A percentile compares a stretch with the other conserved stretches of the same genome.
Evolutionary conservation across 306 rosid genomes (phyloP).

Genomic region (Prunus davidiana): DNA sequence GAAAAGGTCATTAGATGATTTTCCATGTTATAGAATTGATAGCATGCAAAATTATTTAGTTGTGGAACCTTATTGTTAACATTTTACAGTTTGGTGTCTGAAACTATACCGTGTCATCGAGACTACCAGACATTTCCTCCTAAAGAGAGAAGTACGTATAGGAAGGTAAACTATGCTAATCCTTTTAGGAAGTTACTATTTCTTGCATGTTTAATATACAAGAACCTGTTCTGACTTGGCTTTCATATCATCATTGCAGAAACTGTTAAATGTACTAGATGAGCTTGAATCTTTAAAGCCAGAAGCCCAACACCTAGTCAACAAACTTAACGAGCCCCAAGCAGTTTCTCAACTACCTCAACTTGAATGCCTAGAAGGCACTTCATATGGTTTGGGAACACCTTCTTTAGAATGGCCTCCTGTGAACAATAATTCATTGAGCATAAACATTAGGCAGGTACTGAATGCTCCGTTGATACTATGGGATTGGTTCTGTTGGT

Average conservation of each 20-base stretch:
- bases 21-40: conserved; percentile 4
- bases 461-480: conserved; percentile 9
- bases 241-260: conserved; percentile 42
- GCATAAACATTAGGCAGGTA: conserved; percentile 53
- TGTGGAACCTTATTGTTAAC: background rate
- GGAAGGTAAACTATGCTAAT: conserved; percentile 50
- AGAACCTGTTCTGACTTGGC: conserved; percentile 18
- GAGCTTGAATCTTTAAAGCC: conserved; percentile 86
- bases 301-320: conserved; percentile 43
- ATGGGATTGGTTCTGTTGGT: conserved; percentile 7
- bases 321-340: conserved; percentile 48
- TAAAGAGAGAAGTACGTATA: conserved; percentile 50
- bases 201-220: background rate
- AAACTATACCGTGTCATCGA: conserved; percentile 86
- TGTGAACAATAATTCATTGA: conserved; percentile 34
- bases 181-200: background rate
- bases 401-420: conserved; percentile 55
- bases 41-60: background rate
- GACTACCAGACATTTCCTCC: conserved; percentile 61
- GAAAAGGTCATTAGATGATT: conserved; percentile 7
- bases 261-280: conserved; percentile 49
- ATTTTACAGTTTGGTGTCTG: conserved; percentile 80
- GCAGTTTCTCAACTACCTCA: conserved; percentile 35
- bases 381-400: conserved; percentile 34
- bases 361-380: conserved; percentile 32